Conservation (phyloP, 2,329 filamentous ascomycete genomes). For the Ophiostoma sp. region DNA sequence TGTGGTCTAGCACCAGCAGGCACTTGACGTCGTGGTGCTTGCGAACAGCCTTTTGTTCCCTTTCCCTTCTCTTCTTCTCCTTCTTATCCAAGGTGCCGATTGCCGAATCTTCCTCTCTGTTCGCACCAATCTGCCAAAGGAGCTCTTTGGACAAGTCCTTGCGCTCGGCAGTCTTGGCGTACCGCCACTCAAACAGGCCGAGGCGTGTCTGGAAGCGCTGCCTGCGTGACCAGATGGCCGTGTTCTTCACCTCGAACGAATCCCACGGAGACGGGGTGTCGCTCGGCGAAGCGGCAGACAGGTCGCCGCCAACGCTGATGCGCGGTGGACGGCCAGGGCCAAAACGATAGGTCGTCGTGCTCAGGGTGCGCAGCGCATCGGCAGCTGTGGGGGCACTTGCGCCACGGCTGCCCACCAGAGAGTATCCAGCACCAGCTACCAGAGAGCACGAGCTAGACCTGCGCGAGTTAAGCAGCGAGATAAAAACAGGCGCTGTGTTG, state of each 20-base stretch:
- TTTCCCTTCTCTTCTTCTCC: background rate
- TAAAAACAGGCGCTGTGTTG: constrained; percentile 36
- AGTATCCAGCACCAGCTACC: constrained; percentile 38
- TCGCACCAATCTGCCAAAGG: background rate
- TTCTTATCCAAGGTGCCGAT: background rate
- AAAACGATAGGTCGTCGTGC: constrained; percentile 52
- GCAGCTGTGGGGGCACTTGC: background rate
- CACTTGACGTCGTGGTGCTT: constrained; percentile 36
- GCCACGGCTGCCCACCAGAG: background rate
- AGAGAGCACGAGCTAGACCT: constrained; percentile 47
- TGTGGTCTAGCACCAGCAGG: constrained; percentile 48
- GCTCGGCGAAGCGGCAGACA: constrained; percentile 20
- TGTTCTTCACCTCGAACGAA: constrained; percentile 31
- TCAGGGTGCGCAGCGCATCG: constrained; percentile 35
- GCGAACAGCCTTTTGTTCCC: constrained; percentile 29
- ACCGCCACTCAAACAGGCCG: constrained; percentile 53
- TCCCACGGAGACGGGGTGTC: constrained; percentile 29
- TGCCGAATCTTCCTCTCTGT: background rate
- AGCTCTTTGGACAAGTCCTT: constrained; percentile 31
- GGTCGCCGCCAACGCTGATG: constrained; percentile 34
- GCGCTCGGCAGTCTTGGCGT: constrained; percentile 45
- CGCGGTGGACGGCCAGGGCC: constrained; percentile 50
- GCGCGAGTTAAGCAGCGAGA: constrained; percentile 45
- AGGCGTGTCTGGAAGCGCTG: constrained; percentile 43
- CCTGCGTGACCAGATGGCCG: constrained; percentile 44